Evolutionary conservation across 768 basidiomycete species (phyloP).

Genomic region (Suillus americanus): DNA sequence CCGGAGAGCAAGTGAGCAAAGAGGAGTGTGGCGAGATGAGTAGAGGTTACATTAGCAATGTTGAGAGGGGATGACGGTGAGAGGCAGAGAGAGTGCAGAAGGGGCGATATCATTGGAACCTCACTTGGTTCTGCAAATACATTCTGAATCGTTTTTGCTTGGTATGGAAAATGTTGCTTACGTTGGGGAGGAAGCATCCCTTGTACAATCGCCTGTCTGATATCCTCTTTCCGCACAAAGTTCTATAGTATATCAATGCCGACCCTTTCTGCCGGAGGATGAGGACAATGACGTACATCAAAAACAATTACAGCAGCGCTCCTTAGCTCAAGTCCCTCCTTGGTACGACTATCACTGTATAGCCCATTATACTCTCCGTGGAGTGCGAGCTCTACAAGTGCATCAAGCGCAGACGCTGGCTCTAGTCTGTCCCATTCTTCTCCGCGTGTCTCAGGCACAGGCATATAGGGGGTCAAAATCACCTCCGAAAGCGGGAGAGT

Average conservation of each 20-base stretch:
- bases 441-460: conserved; percentile 79
- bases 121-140: conserved; percentile 27
- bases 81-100: conserved; percentile 66
- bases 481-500: conserved; percentile 68
- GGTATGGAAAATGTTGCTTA: conserved; percentile 11
- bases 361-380: conserved; percentile 87
- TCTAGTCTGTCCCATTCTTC: conserved; percentile 94
- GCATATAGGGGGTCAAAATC: conserved; percentile 69
- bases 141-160: neutral
- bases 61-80: conserved; percentile 64
- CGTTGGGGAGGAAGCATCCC: conserved; percentile 69
- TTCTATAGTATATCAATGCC: conserved; percentile 43
- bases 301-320: conserved; percentile 79
- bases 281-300: conserved; percentile 55
- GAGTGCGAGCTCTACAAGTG: conserved; percentile 75
- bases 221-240: conserved; percentile 73
- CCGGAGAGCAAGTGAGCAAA: conserved; percentile 78
- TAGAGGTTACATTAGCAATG: conserved; percentile 55
- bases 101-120: conserved; percentile 56
- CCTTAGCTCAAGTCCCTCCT: conserved; percentile 72
- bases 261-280: neutral
- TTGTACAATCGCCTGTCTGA: conserved; percentile 65
- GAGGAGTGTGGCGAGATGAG: conserved; percentile 73
- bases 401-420: conserved; percentile 76
- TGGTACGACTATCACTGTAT: conserved; percentile 54